Conservation (phyloP, 148 eudicot species). For the Camellia sinensis region DNA sequence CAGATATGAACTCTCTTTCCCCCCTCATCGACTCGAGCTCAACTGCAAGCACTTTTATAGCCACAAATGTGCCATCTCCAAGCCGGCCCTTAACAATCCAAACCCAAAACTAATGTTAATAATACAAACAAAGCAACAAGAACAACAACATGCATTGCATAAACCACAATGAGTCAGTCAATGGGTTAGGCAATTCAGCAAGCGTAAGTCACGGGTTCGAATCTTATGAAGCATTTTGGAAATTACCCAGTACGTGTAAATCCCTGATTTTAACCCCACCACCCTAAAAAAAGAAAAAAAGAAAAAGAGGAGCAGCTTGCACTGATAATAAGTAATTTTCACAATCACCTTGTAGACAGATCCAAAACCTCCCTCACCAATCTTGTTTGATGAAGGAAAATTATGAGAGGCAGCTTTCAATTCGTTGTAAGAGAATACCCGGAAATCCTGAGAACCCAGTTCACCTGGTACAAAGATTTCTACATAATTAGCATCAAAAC, state of each 20-base stretch:
- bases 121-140: not conserved
- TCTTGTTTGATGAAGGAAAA: slow-evolving; percentile 44
- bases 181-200: too few relatives aligned
- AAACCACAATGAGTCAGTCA: too few relatives aligned
- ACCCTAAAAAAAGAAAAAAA: not conserved
- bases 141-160: not conserved
- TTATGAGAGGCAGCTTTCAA: slow-evolving; percentile 43
- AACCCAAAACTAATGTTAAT: not conserved
- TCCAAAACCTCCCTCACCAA: slow-evolving; percentile 71
- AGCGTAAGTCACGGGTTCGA: too few relatives aligned
- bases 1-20: slow-evolving; percentile 68
- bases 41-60: slow-evolving; percentile 59
- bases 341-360: slow-evolving; percentile 54
- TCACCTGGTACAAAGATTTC: slow-evolving; percentile 6
- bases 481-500: too few relatives aligned
- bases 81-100: slow-evolving; percentile 49
- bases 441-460: slow-evolving; percentile 13
- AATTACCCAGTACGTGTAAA: too few relatives aligned
- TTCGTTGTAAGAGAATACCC: slow-evolving; percentile 33
- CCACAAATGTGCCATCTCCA: slow-evolving; percentile 46
- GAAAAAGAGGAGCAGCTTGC: not conserved
- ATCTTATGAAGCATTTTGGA: too few relatives aligned
- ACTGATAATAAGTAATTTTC: too few relatives aligned
- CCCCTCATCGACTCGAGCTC: slow-evolving; percentile 64
- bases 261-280: too few relatives aligned